Evolutionary conservation across 306 rosid genomes (phyloP).

Genomic region (Prunus mira): DNA sequence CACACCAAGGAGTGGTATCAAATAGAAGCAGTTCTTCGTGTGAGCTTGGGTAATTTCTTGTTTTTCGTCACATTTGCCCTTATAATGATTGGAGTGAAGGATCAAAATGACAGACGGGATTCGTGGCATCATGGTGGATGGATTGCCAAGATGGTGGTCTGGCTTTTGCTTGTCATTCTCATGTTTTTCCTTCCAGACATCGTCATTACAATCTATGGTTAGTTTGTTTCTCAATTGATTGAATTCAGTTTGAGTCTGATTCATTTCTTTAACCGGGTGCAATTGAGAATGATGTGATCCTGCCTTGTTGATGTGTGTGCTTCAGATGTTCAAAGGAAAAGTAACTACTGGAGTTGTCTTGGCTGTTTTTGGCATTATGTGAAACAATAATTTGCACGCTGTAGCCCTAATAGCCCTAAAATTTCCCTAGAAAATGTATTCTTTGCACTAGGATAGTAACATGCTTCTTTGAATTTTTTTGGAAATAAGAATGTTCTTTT

Average conservation of each 20-base stretch:
- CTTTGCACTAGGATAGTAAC: not conserved
- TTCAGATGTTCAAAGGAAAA: constrained; percentile 1
- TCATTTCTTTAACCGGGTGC: constrained; percentile 12
- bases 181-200: constrained; percentile 79
- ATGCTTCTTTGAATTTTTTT: not conserved
- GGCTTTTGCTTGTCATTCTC: constrained; percentile 79
- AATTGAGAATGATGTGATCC: not conserved
- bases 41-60: constrained; percentile 88
- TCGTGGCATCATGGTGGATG: constrained; percentile 98
- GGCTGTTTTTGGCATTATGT: not conserved
- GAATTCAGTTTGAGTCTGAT: constrained; percentile 1
- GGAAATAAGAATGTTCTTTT: too few species aligned
- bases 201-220: constrained; percentile 61
- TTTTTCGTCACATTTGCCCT: constrained; percentile 73
- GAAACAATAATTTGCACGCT: not conserved
- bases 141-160: constrained; percentile 68
- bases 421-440: not conserved
- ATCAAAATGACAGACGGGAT: constrained; percentile 90
- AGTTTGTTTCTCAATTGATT: constrained; percentile 12
- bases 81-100: constrained; percentile 91
- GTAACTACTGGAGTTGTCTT: not conserved
- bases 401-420: not conserved
- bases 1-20: constrained; percentile 78
- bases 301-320: not conserved
- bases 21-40: constrained; percentile 89